A percentile compares a stretch with the other conserved stretches of the same genome.
Evolutionary conservation across 1,139 yeast genomes (phyloP).

Genomic region (Hyphopichia khmerensis): DNA sequence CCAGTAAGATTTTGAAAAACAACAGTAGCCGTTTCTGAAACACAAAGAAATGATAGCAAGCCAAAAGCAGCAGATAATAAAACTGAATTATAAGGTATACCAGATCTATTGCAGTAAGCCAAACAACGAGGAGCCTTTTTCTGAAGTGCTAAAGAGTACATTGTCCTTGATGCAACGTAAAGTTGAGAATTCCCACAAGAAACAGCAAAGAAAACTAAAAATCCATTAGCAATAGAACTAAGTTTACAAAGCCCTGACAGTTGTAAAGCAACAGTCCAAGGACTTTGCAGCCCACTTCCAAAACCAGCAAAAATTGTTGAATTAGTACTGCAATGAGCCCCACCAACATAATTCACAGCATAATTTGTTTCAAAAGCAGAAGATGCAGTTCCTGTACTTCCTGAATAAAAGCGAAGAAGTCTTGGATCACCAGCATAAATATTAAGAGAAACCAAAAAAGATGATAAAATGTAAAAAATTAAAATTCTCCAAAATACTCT

Average conservation of each 20-base stretch:
- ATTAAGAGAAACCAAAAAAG: constrained; percentile 71
- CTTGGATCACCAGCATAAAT: constrained; percentile 77
- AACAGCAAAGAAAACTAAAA: constrained; percentile 71
- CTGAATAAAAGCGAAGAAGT: constrained; percentile 51
- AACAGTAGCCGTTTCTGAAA: constrained; percentile 56
- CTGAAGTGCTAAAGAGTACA: constrained; percentile 72
- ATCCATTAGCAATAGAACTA: constrained; percentile 62
- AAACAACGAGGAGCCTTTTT: constrained; percentile 65
- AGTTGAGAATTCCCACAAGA: constrained; percentile 77
- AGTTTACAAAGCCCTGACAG: constrained; percentile 63
- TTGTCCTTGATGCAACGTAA: constrained; percentile 76
- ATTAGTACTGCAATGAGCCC: constrained; percentile 33
- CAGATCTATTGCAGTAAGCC: constrained; percentile 57
- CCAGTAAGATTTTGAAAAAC: constrained; percentile 67
- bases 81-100: constrained; percentile 75
- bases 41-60: constrained; percentile 57
- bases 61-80: constrained; percentile 62
- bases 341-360: constrained; percentile 43
- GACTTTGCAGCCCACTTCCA: constrained; percentile 64
- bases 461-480: constrained; percentile 64
- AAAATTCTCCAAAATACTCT: constrained; percentile 73
- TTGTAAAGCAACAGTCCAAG: constrained; percentile 81
- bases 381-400: constrained; percentile 28
- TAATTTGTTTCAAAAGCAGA: constrained; percentile 23
- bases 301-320: constrained; percentile 45